A percentile compares a stretch with the other conserved stretches of the same genome.
phyloP scores from a whole-genome alignment of 495 filamentous ascomycete species.

The Tuber brumale region DNA sequence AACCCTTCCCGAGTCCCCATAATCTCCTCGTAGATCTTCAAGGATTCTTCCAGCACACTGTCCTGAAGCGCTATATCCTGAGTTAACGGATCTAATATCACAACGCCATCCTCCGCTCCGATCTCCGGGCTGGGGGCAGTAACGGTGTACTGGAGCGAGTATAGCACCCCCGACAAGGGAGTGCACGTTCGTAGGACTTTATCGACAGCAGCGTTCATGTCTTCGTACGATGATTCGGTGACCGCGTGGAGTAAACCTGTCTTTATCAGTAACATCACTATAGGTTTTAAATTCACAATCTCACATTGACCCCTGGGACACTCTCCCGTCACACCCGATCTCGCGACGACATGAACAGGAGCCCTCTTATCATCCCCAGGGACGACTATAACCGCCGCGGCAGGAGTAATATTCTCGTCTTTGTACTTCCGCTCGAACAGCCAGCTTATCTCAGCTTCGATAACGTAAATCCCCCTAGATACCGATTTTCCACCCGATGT shows the following conservation, averaged over 20 bases:
- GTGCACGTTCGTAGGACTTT: constrained; percentile 1
- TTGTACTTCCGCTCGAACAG: constrained; percentile 32
- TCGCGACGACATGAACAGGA: constrained; percentile 29
- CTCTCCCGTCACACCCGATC: constrained; percentile 29
- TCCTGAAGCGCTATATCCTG: constrained; percentile 26
- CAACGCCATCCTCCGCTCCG: constrained; percentile 6
- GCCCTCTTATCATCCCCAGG: not conserved
- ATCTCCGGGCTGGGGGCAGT: not conserved
- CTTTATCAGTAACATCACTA: not conserved
- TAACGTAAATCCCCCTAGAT: constrained; percentile 10
- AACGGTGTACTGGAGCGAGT: constrained; percentile 17
- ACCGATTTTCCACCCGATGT: not conserved
- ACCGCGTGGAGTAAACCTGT: constrained; percentile 14
- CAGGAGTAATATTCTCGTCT: constrained; percentile 30
- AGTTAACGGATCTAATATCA: constrained; percentile 12
- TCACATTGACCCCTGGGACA: constrained; percentile 27
- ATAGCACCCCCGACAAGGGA: constrained; percentile 1
- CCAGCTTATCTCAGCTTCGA: constrained; percentile 7
- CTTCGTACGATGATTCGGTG: constrained; percentile 13
- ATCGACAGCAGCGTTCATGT: constrained; percentile 13
- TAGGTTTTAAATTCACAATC: not conserved
- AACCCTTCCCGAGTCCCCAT: constrained; percentile 32
- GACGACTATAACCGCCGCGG: constrained; percentile 24
- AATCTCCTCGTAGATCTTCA: constrained; percentile 19
- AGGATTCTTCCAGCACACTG: constrained; percentile 22